A percentile compares a stretch with the other conserved stretches of the same genome.
Evolutionary conservation across 208 protist genomes (phyloP).

Genomic region (Trypanosoma platydactyli): DNA sequence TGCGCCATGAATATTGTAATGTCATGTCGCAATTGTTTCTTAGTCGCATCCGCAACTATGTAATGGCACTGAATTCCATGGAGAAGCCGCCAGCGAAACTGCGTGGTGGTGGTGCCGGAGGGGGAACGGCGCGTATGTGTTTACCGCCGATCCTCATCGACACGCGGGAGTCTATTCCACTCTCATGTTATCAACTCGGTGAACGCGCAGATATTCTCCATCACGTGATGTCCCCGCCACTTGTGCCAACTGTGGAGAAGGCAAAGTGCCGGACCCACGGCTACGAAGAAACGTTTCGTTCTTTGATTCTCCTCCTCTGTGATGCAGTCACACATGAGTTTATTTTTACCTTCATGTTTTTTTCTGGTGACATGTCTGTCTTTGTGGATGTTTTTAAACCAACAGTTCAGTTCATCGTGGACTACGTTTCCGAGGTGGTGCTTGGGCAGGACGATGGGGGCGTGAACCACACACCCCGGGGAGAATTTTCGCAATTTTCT

Average conservation of each 20-base stretch:
- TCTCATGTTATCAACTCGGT: conserved; percentile 43
- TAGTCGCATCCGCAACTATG: conserved; percentile 69
- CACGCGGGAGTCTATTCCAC: conserved; percentile 14
- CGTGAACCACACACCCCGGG: conserved; percentile 39
- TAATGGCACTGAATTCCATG: conserved; percentile 72
- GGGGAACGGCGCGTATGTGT: conserved; percentile 30
- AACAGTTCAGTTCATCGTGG: conserved; percentile 76
- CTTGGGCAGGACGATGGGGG: conserved; percentile 40
- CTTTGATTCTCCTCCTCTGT: conserved; percentile 59
- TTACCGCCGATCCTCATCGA: conserved; percentile 58
- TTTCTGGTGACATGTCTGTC: conserved; percentile 77
- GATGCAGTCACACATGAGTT: conserved; percentile 89
- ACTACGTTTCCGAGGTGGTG: conserved; percentile 80
- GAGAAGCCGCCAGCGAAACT: conserved; percentile 44
- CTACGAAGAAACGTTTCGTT: conserved; percentile 88
- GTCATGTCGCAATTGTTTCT: conserved; percentile 78
- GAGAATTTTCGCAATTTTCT: conserved; percentile 40
- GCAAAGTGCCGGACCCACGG: conserved; percentile 49
- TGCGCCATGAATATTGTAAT: conserved; percentile 66
- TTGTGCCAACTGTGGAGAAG: conserved; percentile 74
- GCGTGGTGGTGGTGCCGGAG: background rate
- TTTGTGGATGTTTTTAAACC: conserved; percentile 77
- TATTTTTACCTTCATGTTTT: conserved; percentile 86
- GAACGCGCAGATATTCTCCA: conserved; percentile 54
- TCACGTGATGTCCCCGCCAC: conserved; percentile 48